Conservation (phyloP, 2,329 filamentous ascomycete genomes). For the Colletotrichum ledebouriae region DNA sequence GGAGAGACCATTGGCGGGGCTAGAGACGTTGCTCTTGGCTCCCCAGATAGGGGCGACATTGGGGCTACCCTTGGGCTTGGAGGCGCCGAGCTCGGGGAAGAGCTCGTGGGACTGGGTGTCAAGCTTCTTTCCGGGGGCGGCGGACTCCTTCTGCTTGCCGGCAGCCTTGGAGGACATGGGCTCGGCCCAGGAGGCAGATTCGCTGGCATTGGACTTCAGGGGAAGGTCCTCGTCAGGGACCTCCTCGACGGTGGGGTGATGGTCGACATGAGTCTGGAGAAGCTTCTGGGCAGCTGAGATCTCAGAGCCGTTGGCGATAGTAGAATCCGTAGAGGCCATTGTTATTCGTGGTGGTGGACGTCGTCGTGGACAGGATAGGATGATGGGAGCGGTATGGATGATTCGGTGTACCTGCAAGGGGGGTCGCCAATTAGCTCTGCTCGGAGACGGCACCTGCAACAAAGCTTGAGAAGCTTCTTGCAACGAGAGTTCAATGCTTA, state of each 20-base stretch:
- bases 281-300: constrained; percentile 73
- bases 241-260: constrained; percentile 82
- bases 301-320: constrained; percentile 55
- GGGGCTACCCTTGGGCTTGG: constrained; percentile 75
- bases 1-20: constrained; percentile 67
- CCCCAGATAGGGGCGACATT: constrained; percentile 83
- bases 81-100: constrained; percentile 89
- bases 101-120: constrained; percentile 91
- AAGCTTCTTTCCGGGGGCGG: constrained; percentile 62
- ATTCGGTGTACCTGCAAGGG: constrained; percentile 41
- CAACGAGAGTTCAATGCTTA: constrained; percentile 6
- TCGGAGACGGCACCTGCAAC: background rate
- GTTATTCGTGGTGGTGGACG: constrained; percentile 38
- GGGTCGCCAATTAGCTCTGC: constrained; percentile 15
- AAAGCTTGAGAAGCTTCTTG: background rate
- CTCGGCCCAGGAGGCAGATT: constrained; percentile 61
- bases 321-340: constrained; percentile 59
- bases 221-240: constrained; percentile 82
- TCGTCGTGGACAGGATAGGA: constrained; percentile 26
- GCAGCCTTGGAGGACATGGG: constrained; percentile 73
- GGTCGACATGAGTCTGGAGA: constrained; percentile 72
- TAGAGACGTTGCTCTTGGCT: constrained; percentile 72
- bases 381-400: constrained; percentile 12
- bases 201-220: constrained; percentile 63
- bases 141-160: constrained; percentile 75